Base-by-base conservation (phyloP, 164 flowering plant species). In the Stephania yunnanensis region DNA sequence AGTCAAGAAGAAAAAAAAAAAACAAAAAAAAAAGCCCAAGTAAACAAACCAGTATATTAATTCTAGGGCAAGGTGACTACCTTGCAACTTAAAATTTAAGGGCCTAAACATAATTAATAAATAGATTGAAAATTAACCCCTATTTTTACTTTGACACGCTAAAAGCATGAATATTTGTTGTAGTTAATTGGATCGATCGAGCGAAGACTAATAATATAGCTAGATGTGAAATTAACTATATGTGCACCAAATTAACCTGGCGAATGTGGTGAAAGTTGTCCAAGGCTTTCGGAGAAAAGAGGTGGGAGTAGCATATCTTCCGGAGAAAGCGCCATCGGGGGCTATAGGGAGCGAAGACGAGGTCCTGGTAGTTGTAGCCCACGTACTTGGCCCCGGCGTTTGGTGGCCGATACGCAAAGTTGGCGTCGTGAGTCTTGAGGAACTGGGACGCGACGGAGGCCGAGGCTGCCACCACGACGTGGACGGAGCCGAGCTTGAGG, bases 281-380 rank as follows among this genome's bases (percentile, higher is more conserved):
- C 68, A 93, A 64, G 11, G 97, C 95, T 84, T 92, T 92, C 71
- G 61, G 79, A 31, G 97, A 92, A 84, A 95, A 93, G 42, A 95
- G 86, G 82, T 94, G 98, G 12, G 91, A 79, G 36, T 88, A 77
- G 75, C 87, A 84, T 50, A 95, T 85, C 81, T 93, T 93, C 78
- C 99, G 77, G 5, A 95, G 78, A 87, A 88, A 71, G 10, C 98
- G 87, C 99, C 99, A 95, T 75, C 91, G 75, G 3, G 93, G 86
- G 0, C 97, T 97, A 74, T 92, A 95, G 4, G 95, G 97, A 0
- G 94, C 93, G 63, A 93, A 93, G 10, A 93, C 99, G 22, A 95
- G 76, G 79, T 95, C 99, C 73, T 90, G 91, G 63, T 87, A 87
- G 48, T 93, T 88, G 74, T 93, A 93, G 6, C 94, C 94, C 0